Evolutionary conservation across 1,284 basidiomycete species (phyloP).

Genomic region (Austropuccinia psidii): DNA sequence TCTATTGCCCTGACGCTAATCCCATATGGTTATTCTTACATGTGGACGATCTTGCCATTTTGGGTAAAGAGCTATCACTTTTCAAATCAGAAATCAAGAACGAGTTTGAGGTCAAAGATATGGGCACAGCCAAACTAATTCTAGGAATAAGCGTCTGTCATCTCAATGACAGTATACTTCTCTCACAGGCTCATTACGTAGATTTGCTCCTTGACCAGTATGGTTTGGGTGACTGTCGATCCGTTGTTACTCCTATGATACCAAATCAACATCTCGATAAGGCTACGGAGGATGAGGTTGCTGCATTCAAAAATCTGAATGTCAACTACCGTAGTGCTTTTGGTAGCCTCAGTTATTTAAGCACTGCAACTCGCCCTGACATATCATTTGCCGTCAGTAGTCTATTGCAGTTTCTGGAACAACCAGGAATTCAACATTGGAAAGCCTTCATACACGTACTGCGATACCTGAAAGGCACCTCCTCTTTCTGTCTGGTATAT

Average conservation of each 20-base stretch:
- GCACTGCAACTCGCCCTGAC: neutral
- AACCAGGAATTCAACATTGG: constrained; percentile 5
- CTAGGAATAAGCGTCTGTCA: neutral
- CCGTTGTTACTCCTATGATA: neutral
- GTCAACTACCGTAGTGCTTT: constrained; percentile 1
- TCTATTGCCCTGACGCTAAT: neutral
- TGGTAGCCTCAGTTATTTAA: constrained; percentile 11
- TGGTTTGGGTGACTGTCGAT: neutral
- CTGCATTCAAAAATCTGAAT: neutral
- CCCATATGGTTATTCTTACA: neutral
- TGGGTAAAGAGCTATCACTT: neutral
- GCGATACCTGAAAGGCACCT: neutral
- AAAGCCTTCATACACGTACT: neutral
- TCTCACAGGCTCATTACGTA: neutral
- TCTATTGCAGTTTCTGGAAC: neutral
- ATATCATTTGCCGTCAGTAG: neutral
- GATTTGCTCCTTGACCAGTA: neutral
- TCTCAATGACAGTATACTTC: neutral
- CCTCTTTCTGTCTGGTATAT: neutral
- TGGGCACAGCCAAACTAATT: neutral
- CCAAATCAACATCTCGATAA: neutral
- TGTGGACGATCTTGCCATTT: constrained; percentile 6
- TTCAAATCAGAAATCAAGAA: neutral
- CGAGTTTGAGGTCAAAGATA: neutral
- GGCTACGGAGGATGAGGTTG: neutral